phyloP scores from a whole-genome alignment of 805 yeast species.

The Candida krabiensis region DNA sequence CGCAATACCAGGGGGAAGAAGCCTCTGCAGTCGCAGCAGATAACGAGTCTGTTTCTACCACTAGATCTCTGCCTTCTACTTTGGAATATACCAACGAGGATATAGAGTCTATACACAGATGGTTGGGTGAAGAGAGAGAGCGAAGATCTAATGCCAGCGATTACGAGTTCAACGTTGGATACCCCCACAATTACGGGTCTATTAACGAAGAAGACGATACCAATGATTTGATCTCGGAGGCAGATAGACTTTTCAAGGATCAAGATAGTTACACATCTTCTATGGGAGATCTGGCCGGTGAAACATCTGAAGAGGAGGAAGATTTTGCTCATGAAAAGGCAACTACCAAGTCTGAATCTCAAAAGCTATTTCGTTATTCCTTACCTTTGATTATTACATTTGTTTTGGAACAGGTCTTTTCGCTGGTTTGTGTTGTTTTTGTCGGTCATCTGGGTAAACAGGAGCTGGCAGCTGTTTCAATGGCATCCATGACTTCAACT shows the following conservation, averaged over 20 bases:
- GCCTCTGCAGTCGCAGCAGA: constrained; percentile 24
- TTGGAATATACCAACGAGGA: constrained; percentile 35
- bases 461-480: constrained; percentile 73
- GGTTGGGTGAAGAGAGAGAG: constrained; percentile 39
- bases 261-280: constrained; percentile 17
- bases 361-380: constrained; percentile 41
- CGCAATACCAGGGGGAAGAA: constrained; percentile 28
- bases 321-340: constrained; percentile 33
- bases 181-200: constrained; percentile 20
- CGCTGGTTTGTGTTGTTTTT: constrained; percentile 73
- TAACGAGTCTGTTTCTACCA: constrained; percentile 33
- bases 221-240: constrained; percentile 23
- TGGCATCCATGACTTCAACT: constrained; percentile 79
- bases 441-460: constrained; percentile 75
- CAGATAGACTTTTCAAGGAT: constrained; percentile 27
- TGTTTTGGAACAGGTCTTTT: constrained; percentile 54
- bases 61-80: constrained; percentile 37
- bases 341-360: constrained; percentile 29
- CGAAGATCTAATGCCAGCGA: constrained; percentile 27
- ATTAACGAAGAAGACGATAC: constrained; percentile 18
- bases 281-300: constrained; percentile 8
- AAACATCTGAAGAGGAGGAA: constrained; percentile 26
- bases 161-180: constrained; percentile 10
- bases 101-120: constrained; percentile 30
- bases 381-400: constrained; percentile 66